Evolutionary conservation across 352 stramenopile genomes (phyloP).

Genomic region (Phytopythium oedochilum): DNA sequence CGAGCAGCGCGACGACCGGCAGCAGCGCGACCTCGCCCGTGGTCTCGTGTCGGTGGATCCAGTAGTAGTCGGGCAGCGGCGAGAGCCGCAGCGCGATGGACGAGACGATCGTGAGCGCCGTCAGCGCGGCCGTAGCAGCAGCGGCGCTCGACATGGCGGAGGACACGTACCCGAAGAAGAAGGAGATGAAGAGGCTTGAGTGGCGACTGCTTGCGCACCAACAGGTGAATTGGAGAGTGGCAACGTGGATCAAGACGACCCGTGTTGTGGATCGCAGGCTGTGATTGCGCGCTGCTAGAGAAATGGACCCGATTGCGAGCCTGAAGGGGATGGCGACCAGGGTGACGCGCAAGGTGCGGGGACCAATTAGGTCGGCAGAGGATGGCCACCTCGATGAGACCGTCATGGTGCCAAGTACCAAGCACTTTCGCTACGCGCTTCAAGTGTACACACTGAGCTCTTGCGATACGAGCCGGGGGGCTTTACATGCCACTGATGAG

Average conservation of each 20-base stretch:
- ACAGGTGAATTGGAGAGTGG: neutral
- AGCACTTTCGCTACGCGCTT: neutral
- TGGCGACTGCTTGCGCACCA: neutral
- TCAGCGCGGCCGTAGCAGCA: neutral
- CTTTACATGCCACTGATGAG: no score
- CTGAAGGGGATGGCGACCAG: no score
- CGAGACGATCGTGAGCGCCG: conserved; percentile 23
- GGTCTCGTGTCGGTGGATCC: conserved; percentile 19
- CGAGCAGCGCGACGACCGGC: conserved; percentile 18
- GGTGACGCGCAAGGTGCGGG: neutral
- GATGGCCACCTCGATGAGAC: no score
- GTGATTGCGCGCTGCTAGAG: neutral
- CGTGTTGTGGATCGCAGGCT: no score
- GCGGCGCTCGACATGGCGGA: neutral
- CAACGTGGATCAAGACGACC: no score
- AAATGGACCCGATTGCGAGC: neutral
- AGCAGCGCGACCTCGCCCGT: conserved; percentile 19
- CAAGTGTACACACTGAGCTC: no score
- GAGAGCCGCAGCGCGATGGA: conserved; percentile 28
- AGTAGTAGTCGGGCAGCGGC: conserved; percentile 26
- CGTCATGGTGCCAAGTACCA: no score
- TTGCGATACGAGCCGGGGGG: no score
- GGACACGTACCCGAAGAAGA: no score
- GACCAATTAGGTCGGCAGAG: no score
- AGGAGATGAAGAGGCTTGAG: no score